A percentile compares a stretch with the other conserved stretches of the same genome.
Conservation (phyloP, 2,329 filamentous ascomycete genomes). For the Alternaria sp. region DNA sequence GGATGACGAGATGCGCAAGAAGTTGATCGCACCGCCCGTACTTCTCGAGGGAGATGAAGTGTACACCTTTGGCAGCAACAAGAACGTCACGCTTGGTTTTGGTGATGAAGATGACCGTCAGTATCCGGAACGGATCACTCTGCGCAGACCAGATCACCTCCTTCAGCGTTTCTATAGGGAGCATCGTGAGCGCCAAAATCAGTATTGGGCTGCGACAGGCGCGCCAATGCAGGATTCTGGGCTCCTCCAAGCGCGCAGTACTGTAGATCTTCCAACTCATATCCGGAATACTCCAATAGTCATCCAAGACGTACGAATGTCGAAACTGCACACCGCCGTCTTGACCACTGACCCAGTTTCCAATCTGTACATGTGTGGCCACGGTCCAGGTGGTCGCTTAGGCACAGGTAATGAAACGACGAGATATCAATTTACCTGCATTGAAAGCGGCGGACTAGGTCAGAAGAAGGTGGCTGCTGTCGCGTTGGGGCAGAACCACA, state of each 20-base stretch:
- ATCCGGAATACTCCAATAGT: constrained; percentile 74
- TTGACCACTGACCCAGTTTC: constrained; percentile 85
- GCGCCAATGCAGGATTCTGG: constrained; percentile 27
- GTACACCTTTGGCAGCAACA: constrained; percentile 95
- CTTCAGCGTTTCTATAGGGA: constrained; percentile 76
- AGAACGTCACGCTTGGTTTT: constrained; percentile 89
- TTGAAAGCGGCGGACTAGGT: constrained; percentile 74
- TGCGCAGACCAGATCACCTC: constrained; percentile 79
- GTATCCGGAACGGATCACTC: constrained; percentile 80
- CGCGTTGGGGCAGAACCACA: constrained; percentile 89
- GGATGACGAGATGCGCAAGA: constrained; percentile 37
- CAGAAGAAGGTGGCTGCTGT: constrained; percentile 78
- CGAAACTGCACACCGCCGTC: constrained; percentile 89
- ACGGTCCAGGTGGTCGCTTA: constrained; percentile 87
- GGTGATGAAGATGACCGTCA: constrained; percentile 96
- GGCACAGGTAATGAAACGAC: constrained; percentile 91
- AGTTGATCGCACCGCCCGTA: constrained; percentile 35
- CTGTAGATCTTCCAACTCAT: constrained; percentile 71
- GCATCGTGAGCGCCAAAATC: constrained; percentile 59
- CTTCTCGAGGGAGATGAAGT: constrained; percentile 76
- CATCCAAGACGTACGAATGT: constrained; percentile 83
- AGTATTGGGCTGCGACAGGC: constrained; percentile 49
- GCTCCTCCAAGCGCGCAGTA: constrained; percentile 40
- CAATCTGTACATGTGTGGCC: constrained; percentile 91
- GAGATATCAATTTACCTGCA: constrained; percentile 81